Percentiles rank a stretch among this genome's conserved stretches.
phyloP scores from a whole-genome alignment of 2,329 filamentous ascomycete species.

The Alternaria postmessia region DNA sequence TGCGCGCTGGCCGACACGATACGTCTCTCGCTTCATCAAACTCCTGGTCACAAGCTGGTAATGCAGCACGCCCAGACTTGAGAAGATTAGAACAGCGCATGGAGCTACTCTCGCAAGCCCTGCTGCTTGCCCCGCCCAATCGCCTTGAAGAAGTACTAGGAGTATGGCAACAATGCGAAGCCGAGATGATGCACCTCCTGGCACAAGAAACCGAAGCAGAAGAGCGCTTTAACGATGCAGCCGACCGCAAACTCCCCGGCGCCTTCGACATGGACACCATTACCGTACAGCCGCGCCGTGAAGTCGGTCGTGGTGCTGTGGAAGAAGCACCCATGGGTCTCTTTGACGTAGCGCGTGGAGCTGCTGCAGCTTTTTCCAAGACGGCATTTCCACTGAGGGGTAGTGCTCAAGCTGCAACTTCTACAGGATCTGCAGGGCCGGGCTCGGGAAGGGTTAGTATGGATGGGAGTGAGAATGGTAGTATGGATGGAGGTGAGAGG shows the following conservation, averaged over 20 bases:
- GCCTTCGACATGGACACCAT: constrained; percentile 52
- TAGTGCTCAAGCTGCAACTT: constrained; percentile 21
- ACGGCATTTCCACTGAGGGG: constrained; percentile 57
- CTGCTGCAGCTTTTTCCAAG: constrained; percentile 57
- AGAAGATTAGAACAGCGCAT: constrained; percentile 81
- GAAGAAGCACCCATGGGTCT: constrained; percentile 62
- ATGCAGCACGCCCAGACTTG: constrained; percentile 62
- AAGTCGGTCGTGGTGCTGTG: constrained; percentile 52
- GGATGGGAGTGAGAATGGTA: constrained; percentile 49
- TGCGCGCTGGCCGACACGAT: constrained; percentile 79
- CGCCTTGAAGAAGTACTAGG: constrained; percentile 78
- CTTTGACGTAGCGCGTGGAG: constrained; percentile 61
- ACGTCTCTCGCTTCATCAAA: constrained; percentile 40
- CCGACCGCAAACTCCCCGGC: constrained; percentile 63
- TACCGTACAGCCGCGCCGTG: constrained; percentile 51
- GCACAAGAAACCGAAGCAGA: constrained; percentile 73
- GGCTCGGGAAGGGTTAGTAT: constrained; percentile 35
- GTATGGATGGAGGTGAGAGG: constrained; percentile 47
- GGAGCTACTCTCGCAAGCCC: constrained; percentile 77
- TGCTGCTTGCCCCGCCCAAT: constrained; percentile 74
- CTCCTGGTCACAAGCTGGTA: constrained; percentile 52
- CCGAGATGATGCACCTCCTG: constrained; percentile 74
- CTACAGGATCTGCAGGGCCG: constrained; percentile 1
- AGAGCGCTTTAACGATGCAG: constrained; percentile 73
- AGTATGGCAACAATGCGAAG: constrained; percentile 78